Conservation (phyloP, 2,329 filamentous ascomycete genomes). For the Pseudogymnoascus sp. region DNA sequence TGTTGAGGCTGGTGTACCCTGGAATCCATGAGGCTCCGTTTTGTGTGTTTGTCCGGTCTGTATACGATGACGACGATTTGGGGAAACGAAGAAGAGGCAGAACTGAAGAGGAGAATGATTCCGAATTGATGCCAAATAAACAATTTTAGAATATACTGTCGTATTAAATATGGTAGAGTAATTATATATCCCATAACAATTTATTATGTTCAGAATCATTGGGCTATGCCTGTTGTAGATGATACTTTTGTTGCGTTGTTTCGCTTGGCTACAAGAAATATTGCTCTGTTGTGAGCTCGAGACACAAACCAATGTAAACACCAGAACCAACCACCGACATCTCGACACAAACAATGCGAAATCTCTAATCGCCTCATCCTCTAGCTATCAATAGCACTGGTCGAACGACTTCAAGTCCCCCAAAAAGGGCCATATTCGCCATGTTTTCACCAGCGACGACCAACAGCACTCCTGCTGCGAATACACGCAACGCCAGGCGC, state of each 20-base stretch:
- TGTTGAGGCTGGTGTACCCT: slow-evolving; percentile 3
- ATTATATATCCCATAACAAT: background rate
- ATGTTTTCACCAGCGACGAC: slow-evolving; percentile 52
- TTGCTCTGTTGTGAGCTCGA: background rate
- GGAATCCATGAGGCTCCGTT: background rate
- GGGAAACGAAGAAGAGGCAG: background rate
- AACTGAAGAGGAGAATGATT: background rate
- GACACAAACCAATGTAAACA: slow-evolving; percentile 9
- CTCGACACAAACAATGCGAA: slow-evolving; percentile 6
- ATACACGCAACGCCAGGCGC: slow-evolving; percentile 49
- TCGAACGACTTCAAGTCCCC: background rate
- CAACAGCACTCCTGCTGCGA: slow-evolving; percentile 44
- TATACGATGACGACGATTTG: slow-evolving; percentile 1
- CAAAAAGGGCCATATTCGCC: background rate
- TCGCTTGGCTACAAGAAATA: slow-evolving; percentile 8
- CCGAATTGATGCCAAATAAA: background rate
- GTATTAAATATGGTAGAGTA: background rate
- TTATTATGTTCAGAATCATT: background rate
- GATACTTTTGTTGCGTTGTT: slow-evolving; percentile 7
- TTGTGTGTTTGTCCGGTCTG: background rate
- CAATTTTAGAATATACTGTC: background rate
- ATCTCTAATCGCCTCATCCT: background rate
- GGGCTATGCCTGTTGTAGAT: slow-evolving; percentile 6
- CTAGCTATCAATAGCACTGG: slow-evolving; percentile 1
- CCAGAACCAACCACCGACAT: slow-evolving; percentile 2